A percentile compares a stretch with the other conserved stretches of the same genome.
These are phyloP conservation scores for Tricholoma flavovirens DNA, from an alignment of 768 basidiomycete genomes.

Conservation along the genomic window DNA sequence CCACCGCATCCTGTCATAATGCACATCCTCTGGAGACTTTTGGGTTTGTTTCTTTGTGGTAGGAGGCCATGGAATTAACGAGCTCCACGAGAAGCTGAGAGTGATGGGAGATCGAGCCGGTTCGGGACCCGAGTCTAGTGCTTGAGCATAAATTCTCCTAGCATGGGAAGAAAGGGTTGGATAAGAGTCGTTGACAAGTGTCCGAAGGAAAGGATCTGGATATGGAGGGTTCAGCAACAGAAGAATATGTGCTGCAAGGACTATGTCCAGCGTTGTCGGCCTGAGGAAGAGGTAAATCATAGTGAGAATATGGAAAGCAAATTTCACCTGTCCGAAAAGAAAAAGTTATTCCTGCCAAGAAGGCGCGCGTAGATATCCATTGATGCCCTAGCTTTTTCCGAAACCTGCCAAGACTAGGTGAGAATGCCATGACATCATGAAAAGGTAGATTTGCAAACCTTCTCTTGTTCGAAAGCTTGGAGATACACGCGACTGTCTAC, in stretches of 20 bases:
- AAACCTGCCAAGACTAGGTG: slow-evolving; percentile 35
- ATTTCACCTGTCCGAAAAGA: slow-evolving; percentile 45
- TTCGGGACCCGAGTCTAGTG: slow-evolving; percentile 8
- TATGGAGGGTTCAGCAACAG: slow-evolving; percentile 54
- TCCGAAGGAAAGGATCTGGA: slow-evolving; percentile 53
- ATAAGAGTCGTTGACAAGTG: slow-evolving; percentile 50
- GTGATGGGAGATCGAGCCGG: slow-evolving; percentile 10
- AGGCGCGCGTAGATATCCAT: slow-evolving; percentile 57
- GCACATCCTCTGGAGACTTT: slow-evolving; percentile 37
- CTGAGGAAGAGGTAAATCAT: slow-evolving; percentile 28
- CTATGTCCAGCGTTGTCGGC: slow-evolving; percentile 56
- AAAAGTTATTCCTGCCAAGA: slow-evolving; percentile 43
- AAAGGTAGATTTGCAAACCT: slow-evolving; percentile 33
- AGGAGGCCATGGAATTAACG: slow-evolving; percentile 32
- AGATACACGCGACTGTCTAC: slow-evolving; percentile 33
- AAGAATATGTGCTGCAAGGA: slow-evolving; percentile 64
- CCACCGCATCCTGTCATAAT: slow-evolving; percentile 46
- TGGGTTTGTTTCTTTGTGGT: slow-evolving; percentile 10
- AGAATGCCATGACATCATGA: neutral
- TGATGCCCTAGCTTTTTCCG: slow-evolving; percentile 50
- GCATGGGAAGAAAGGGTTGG: slow-evolving; percentile 56
- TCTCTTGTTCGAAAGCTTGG: slow-evolving; percentile 59
- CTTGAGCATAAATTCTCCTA: slow-evolving; percentile 35
- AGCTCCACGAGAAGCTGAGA: slow-evolving; percentile 28
- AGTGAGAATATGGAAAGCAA: neutral